These are phyloP conservation scores for Euptelea pleiosperma DNA, from an alignment of 164 flowering plant genomes.

Conservation along the genomic window DNA sequence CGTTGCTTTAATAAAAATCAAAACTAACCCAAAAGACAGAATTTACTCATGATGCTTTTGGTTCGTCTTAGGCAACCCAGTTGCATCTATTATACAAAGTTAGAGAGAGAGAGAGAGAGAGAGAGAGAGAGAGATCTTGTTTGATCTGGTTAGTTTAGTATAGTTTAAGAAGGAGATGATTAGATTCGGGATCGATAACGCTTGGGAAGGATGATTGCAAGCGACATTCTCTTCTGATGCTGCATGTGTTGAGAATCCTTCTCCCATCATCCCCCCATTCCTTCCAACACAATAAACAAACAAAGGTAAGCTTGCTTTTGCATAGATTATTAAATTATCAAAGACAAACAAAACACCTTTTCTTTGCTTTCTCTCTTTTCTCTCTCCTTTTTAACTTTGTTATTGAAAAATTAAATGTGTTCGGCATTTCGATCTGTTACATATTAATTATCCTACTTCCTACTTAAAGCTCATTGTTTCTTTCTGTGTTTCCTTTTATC, in stretches of 20 bases:
- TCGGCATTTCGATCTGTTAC: slow-evolving; percentile 12
- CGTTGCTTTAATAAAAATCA: not conserved
- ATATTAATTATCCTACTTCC: slow-evolving; percentile 2
- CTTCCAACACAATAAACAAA: slow-evolving; percentile 18
- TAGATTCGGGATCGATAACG: slow-evolving; percentile 46
- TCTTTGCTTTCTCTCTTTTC: slow-evolving; percentile 16
- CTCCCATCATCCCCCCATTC: slow-evolving; percentile 45
- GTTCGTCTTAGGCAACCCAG: slow-evolving; percentile 6
- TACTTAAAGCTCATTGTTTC: not conserved
- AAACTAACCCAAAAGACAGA: not conserved
- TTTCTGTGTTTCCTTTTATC: slow-evolving; percentile 3
- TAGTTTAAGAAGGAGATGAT: slow-evolving; percentile 26
- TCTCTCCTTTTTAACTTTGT: not conserved
- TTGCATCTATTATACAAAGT: slow-evolving; percentile 7
- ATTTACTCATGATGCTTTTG: slow-evolving; percentile 14
- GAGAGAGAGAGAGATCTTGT: slow-evolving; percentile 12
- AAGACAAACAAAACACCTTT: slow-evolving; percentile 13
- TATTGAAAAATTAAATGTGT: slow-evolving; percentile 1
- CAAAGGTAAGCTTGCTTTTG: slow-evolving; percentile 8
- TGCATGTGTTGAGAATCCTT: slow-evolving; percentile 53
- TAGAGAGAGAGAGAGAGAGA: slow-evolving; percentile 12
- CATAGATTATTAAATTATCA: slow-evolving; percentile 12
- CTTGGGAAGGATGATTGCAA: slow-evolving; percentile 50
- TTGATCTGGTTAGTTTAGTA: slow-evolving; percentile 5
- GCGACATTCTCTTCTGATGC: slow-evolving; percentile 43